A percentile compares a stretch with the other conserved stretches of the same genome.
phyloP scores from a whole-genome alignment of 768 basidiomycete genomes.

The Boletus rex-veris region DNA sequence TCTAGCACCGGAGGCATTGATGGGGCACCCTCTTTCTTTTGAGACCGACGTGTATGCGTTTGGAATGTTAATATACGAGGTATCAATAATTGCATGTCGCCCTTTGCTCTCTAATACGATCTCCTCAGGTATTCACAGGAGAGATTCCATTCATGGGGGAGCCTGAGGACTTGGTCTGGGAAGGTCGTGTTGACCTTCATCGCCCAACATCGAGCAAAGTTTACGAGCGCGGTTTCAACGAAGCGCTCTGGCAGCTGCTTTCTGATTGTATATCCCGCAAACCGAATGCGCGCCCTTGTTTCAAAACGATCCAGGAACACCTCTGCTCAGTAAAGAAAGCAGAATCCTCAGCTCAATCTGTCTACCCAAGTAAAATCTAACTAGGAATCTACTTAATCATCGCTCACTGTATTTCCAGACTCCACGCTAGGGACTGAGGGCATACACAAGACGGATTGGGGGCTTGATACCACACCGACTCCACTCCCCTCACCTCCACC shows the following conservation, averaged over 20 bases:
- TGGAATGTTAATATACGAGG: constrained; percentile 31
- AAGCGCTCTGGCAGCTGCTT: constrained; percentile 3
- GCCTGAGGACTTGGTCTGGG: neutral
- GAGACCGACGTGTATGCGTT: constrained; percentile 31
- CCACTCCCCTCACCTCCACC: no score
- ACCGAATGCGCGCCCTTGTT: neutral
- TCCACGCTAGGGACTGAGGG: no score
- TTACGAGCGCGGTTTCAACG: constrained; percentile 2
- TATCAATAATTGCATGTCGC: neutral
- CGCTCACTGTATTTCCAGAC: no score
- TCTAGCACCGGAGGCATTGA: constrained; percentile 31
- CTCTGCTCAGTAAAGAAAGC: neutral
- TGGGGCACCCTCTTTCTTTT: constrained; percentile 8
- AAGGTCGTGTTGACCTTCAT: neutral
- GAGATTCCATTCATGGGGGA: constrained; percentile 4
- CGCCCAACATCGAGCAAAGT: neutral
- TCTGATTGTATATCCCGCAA: neutral
- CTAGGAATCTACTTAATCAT: no score
- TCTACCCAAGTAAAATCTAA: no score
- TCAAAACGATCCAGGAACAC: neutral
- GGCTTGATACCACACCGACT: no score
- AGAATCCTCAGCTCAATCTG: neutral
- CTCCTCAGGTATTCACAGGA: constrained; percentile 7
- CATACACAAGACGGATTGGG: no score
- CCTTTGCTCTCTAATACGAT: neutral